Conservation (phyloP, 2,329 filamentous ascomycete genomes). For the Byssoonygena ceratinophila region DNA sequence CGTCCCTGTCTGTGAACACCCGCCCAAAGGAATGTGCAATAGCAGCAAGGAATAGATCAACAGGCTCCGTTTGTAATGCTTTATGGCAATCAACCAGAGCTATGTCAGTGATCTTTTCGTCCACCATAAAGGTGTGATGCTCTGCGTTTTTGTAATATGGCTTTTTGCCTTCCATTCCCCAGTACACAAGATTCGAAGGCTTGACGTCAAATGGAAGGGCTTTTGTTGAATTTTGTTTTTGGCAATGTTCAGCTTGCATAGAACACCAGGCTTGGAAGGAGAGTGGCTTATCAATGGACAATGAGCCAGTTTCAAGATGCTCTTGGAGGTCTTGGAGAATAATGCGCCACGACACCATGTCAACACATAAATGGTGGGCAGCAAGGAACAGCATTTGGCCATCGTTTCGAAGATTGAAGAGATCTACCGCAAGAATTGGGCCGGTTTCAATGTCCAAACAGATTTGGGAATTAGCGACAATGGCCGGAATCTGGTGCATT, state of each 20-base stretch:
- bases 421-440: constrained; percentile 20
- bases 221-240: constrained; percentile 6
- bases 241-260: constrained; percentile 23
- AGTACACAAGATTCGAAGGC: constrained; percentile 29
- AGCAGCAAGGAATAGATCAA: constrained; percentile 31
- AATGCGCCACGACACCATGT: constrained; percentile 18
- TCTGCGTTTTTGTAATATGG: constrained; percentile 30
- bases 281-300: constrained; percentile 27
- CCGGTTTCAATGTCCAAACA: constrained; percentile 28
- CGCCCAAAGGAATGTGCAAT: constrained; percentile 36
- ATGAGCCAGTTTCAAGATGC: constrained; percentile 24
- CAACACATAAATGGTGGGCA: constrained; percentile 26
- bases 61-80: constrained; percentile 29
- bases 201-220: constrained; percentile 23
- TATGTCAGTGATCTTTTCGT: constrained; percentile 24
- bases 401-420: constrained; percentile 25
- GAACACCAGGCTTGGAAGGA: constrained; percentile 34
- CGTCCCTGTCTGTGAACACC: constrained; percentile 34
- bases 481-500: constrained; percentile 19
- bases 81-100: constrained; percentile 27
- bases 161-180: constrained; percentile 27
- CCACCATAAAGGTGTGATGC: constrained; percentile 27
- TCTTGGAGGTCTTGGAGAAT: constrained; percentile 17
- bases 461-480: constrained; percentile 21
- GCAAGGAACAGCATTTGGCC: constrained; percentile 24